Base-by-base conservation (phyloP, 2,329 filamentous ascomycete genomes). In the Pseudogymnoascus sp. region DNA sequence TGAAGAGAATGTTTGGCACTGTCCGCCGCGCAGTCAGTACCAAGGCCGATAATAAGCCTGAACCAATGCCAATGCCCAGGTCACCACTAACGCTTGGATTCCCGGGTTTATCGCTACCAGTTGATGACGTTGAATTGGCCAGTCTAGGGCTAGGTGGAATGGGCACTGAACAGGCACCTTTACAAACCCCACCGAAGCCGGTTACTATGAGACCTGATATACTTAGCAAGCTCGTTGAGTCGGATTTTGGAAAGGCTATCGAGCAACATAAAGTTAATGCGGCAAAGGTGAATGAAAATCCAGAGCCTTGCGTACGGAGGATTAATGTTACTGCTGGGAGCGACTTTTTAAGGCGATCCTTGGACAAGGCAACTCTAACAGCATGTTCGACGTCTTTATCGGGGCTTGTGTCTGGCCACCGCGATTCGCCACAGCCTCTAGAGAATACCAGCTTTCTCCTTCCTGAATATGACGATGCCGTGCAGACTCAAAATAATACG, bases 1-100 rank as follows among this genome's bases (percentile, higher is more conserved):
- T 97, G 81, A 92, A 88, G 74, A 94, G 87, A 68, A 82, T 97
- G 0, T 81, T 99, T 60, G 90, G 92, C 6, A 93, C 90, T 65
- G 90, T 97, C 38, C 88, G 92, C 16, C 86, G 91, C 66, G 92
- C 88, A 5, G 74, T 97, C 59, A 91, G 91, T 72, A 90, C 81
- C 12, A 68, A 65, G 62, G 66, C 64, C 31, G 68, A 65, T 11
- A 29, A 38, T 12, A 61, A 52, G 19, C 39, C 60, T 12, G 29
- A 45, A 26, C 23, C 21, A 45, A 26, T 59, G 62, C 64, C 29
- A 67, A 60, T 60, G 63, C 66, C 5, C 68, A 65, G 29, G 62
- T 66, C 72, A 60, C 73, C 74, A 14, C 73, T 74, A 19, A 71
- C 73, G 16, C 70, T 71, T 41, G 74, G 73, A 33, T 55, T 55